Evolutionary conservation across 2,329 filamentous ascomycete genomes (phyloP).

Genomic region (Claviceps purpurea): DNA sequence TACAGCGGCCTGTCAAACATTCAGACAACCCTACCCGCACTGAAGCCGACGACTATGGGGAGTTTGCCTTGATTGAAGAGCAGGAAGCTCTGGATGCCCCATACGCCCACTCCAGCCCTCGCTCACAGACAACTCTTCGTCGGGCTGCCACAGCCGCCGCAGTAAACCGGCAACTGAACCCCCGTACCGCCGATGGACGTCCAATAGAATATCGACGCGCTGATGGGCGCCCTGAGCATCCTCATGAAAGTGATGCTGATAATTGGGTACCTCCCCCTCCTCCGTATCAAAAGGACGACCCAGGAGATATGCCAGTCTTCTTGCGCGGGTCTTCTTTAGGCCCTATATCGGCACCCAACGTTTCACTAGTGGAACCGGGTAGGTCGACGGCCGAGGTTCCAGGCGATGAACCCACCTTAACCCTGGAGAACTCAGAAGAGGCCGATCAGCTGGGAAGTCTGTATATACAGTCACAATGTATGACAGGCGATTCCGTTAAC

Average conservation of each 20-base stretch:
- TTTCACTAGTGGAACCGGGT: slow-evolving; percentile 12
- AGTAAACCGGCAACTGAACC: slow-evolving; percentile 54
- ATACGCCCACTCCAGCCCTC: slow-evolving; percentile 59
- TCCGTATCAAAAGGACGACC: slow-evolving; percentile 58
- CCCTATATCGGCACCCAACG: slow-evolving; percentile 17
- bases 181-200: slow-evolving; percentile 38
- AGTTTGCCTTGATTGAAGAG: slow-evolving; percentile 37
- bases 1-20: slow-evolving; percentile 12
- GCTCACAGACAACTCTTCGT: slow-evolving; percentile 55
- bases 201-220: slow-evolving; percentile 52
- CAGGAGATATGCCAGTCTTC: slow-evolving; percentile 42
- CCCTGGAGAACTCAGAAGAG: neutral
- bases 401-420: neutral
- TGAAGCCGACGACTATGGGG: slow-evolving; percentile 25
- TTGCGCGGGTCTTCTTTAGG: slow-evolving; percentile 35
- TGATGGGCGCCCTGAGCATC: slow-evolving; percentile 57
- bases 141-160: slow-evolving; percentile 67
- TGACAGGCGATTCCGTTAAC: slow-evolving; percentile 8
- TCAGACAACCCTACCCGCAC: slow-evolving; percentile 11
- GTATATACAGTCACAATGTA: slow-evolving; percentile 16
- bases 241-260: slow-evolving; percentile 77
- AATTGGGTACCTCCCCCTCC: slow-evolving; percentile 81
- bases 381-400: neutral
- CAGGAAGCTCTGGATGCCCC: slow-evolving; percentile 55
- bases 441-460: slow-evolving; percentile 3